Evolutionary conservation across 108 stramenopile species (phyloP), one percentile per base, ranked within the genome.

Genomic region (Nannochloropsis salina): DNA sequence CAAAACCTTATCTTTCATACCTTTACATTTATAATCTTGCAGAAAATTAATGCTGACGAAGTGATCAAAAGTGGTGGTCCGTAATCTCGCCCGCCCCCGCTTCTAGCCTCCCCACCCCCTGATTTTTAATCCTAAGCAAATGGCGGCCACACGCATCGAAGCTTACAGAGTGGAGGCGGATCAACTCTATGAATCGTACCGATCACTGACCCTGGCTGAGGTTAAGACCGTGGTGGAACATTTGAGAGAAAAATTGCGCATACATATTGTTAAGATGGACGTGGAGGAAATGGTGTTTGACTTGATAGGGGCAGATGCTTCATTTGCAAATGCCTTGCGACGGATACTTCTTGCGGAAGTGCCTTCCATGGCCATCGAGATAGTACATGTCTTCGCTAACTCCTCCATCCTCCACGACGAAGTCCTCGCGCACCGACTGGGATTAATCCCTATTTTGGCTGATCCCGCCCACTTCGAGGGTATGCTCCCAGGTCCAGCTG

Each of bases 301-400:
- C 9, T 80, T 93, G 11, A 85, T 90, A 3, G 92, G 92, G 74
- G 91, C 91, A 3, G 92, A 92, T 15, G 89, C 88, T 12, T 88
- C 93, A 41, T 84, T 93, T 12, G 92, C 93, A 9, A 93, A 93
- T 81, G 93, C 93, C n/a, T 82, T 93, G 41, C 88, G 93, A 42
- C 82, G 93, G 44, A 93, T 93, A 51, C 40, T 93, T 74, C 82
- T 93, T 5, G 83, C 93, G 3, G 93, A 93, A 88, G 90, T 93
- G 21, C 90, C 92, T 18, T 91, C 92, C 42, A 44, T 93, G 81
- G 93, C 93, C 51, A 91, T 93, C 81, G 93, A 93, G 83, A 82
- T 45, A 43, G 92, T 93, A n/a, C 92, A 89, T 80, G 88, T 93
- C 44, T 80, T 45, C 44, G 45, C 91, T 41, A 93, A 93, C 89